These are phyloP conservation scores for Taxillus chinensis DNA, from an alignment of 164 flowering plant genomes.

Conservation along the genomic window DNA sequence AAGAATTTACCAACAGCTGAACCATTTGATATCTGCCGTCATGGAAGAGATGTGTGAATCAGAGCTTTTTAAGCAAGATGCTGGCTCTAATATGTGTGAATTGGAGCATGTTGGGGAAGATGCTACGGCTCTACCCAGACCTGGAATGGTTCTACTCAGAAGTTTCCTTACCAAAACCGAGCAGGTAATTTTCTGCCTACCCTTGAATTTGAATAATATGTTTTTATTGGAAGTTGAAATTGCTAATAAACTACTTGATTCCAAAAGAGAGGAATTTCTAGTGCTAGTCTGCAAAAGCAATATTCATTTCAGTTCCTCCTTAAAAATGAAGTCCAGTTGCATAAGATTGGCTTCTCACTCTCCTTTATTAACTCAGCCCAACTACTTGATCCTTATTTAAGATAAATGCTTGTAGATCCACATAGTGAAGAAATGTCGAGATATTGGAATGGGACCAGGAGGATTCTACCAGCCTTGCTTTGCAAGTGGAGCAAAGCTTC, in stretches of 20 bases:
- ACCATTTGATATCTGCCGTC: neutral
- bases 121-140: constrained; percentile 16
- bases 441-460: constrained; percentile 55
- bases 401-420: constrained; percentile 26
- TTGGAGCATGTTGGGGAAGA: constrained; percentile 19
- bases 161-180: constrained; percentile 28
- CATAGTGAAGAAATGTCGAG: constrained; percentile 42
- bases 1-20: neutral
- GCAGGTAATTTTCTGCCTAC: constrained; percentile 29
- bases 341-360: no score
- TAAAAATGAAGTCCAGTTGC: no score
- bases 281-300: no score
- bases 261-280: no score
- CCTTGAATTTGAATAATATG: no score
- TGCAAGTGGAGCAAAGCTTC: constrained; percentile 41
- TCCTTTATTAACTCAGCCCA: no score
- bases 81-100: no score
- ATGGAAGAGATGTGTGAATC: neutral
- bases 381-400: no score
- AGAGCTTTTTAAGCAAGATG: constrained; percentile 8
- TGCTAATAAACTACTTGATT: no score
- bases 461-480: constrained; percentile 88
- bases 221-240: no score
- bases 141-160: constrained; percentile 71
- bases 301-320: no score